These are phyloP conservation scores for Candida khao-thaluensis DNA, from an alignment of 805 yeast species.

Conservation along the genomic window DNA sequence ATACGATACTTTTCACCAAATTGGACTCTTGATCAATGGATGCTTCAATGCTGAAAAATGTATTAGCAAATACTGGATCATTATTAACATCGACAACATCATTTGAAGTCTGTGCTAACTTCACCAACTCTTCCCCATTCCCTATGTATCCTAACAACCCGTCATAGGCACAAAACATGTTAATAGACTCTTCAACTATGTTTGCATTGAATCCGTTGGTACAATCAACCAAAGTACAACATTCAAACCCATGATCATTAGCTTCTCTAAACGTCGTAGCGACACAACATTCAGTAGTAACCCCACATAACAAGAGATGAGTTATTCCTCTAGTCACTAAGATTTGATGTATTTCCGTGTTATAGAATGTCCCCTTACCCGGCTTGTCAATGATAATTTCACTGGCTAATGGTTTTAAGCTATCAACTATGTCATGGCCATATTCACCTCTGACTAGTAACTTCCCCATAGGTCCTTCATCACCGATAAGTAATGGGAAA, in stretches of 20 bases:
- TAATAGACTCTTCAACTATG: conserved; percentile 9
- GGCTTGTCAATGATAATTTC: conserved; percentile 15
- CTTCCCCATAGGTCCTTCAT: conserved; percentile 13
- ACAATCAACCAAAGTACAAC: conserved; percentile 13
- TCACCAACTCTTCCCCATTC: conserved; percentile 7
- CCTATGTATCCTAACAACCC: conserved; percentile 28
- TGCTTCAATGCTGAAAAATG: not conserved
- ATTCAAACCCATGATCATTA: conserved; percentile 15
- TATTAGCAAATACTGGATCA: not conserved
- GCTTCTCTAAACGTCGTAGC: conserved; percentile 15
- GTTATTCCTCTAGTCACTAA: conserved; percentile 15
- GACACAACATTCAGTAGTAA: conserved; percentile 16
- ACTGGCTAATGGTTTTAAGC: conserved; percentile 5
- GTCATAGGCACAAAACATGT: conserved; percentile 14
- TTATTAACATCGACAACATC: not conserved
- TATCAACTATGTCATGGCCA: conserved; percentile 12
- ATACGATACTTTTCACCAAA: conserved; percentile 1
- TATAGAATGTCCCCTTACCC: conserved; percentile 14
- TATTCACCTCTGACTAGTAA: conserved; percentile 12
- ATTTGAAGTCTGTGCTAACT: not conserved
- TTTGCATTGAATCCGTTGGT: conserved; percentile 11
- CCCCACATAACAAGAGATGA: conserved; percentile 12
- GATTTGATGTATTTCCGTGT: conserved; percentile 13
- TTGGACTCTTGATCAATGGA: not conserved
- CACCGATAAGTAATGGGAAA: conserved; percentile 12